Percentiles rank a stretch among this genome's conserved stretches.
phyloP scores from a whole-genome alignment of 176 grass and related monocot species.

The Thalia dealbata region DNA sequence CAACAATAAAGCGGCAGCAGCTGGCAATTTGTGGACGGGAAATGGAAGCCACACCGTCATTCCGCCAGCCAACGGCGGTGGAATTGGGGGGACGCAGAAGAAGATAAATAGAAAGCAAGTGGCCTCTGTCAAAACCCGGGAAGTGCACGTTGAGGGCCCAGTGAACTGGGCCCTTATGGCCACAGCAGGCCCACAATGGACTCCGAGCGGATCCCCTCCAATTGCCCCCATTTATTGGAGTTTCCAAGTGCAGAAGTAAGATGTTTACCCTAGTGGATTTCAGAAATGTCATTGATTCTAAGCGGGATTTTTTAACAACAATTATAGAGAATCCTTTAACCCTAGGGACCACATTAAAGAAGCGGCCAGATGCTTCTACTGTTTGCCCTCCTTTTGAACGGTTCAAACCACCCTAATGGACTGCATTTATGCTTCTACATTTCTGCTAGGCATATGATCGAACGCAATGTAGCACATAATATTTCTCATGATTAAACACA shows the following conservation, averaged over 20 bases:
- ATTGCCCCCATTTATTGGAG: not conserved
- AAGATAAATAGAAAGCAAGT: not conserved
- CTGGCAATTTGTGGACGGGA: not conserved
- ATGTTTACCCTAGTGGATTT: not conserved
- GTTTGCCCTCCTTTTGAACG: not conserved
- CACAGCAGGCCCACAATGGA: too few species aligned
- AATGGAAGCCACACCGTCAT: not conserved
- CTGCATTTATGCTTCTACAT: not conserved
- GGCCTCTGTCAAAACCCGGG: not conserved
- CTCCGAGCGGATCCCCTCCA: not conserved
- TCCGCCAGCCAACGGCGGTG: not conserved
- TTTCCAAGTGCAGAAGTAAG: too few species aligned
- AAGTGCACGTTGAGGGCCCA: not conserved
- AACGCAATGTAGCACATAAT: not conserved
- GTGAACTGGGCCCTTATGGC: not conserved
- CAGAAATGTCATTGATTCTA: not conserved
- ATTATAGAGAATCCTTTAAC: not conserved
- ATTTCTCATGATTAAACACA: too few species aligned
- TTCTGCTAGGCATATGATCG: not conserved
- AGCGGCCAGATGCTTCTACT: not conserved
- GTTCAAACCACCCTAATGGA: not conserved
- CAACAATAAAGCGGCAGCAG: not conserved
- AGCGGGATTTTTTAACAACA: not conserved
- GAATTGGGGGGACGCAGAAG: not conserved
- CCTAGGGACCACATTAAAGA: not conserved